Evolutionary conservation across 2,329 filamentous ascomycete genomes (phyloP), one percentile per base, ranked within the genome.

Genomic region (Atkinsonella hypoxylon): DNA sequence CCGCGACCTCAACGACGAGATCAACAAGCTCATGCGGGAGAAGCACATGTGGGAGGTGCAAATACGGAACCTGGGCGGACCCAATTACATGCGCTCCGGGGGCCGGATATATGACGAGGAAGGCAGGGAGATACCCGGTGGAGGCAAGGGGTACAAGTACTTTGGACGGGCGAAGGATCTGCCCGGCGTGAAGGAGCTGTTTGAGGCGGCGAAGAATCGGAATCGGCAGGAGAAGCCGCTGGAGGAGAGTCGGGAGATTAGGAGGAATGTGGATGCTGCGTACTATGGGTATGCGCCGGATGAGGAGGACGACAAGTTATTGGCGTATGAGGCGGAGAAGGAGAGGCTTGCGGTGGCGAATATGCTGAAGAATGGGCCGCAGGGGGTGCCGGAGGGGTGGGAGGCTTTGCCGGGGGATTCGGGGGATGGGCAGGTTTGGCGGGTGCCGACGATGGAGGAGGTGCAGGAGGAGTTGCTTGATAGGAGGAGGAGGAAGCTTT

Each of bases 31-130:
- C 55, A 96, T 98, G 88, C 83, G 89, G 56, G 93, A 98, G 74
- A 98, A 98, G 70, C 89, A 94, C 77, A 90, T 95, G 79, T 98
- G 93, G 93, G 93, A 98, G 74, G 81, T 93, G 59, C 89, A 96
- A 70, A 96, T 98, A 59, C 80, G 90, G 52, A 94, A 95, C 62
- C 67, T 97, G 22, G 93, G 93, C n/a, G 93, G 93, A 2, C 93
- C 93, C 31, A 97, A 97, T 69, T 98, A 97, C 67, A 95, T 93
- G 85, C 78, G 89, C 31, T 79, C 80, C 4, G 79, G 77, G 0
- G 81, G 75, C 31, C 81, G 81, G 56, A 76, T 87, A 46, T 88
- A 86, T 66, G 85, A 89, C 63, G 85, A 87, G 61, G 77, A 82
- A 51, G 85, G 85, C 1, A 70, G 81, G 45, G 85, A 88, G 64